phyloP scores from a whole-genome alignment of 1,284 basidiomycete species.

The Golubevia sp. region DNA sequence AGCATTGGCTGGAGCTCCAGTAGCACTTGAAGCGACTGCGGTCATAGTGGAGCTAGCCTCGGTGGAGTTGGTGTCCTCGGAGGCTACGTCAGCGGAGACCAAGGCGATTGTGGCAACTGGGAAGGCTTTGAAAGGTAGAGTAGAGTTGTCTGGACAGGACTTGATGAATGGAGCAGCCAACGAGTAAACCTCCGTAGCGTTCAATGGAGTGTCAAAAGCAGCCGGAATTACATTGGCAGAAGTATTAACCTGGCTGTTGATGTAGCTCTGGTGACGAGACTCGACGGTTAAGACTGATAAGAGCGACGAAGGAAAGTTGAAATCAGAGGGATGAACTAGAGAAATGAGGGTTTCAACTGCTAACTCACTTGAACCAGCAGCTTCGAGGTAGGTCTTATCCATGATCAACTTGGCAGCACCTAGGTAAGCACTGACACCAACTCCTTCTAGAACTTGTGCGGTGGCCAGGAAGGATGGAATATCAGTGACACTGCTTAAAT shows the following conservation, averaged over 20 bases:
- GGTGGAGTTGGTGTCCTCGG: not conserved
- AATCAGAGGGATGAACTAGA: too few species aligned
- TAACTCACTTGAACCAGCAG: conserved; percentile 31
- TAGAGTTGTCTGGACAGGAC: conserved; percentile 21
- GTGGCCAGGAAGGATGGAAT: conserved; percentile 31
- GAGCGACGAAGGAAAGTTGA: too few species aligned
- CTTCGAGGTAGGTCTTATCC: conserved; percentile 18
- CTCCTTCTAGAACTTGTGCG: conserved; percentile 32
- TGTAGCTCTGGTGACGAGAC: conserved; percentile 65
- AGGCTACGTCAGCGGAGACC: not conserved
- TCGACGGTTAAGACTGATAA: conserved; percentile 65
- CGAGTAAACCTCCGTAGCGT: conserved; percentile 47
- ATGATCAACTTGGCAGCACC: conserved; percentile 32
- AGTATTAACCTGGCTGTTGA: conserved; percentile 54
- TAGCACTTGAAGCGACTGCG: too few species aligned
- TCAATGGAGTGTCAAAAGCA: conserved; percentile 31
- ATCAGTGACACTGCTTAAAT: conserved; percentile 21
- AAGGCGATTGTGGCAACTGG: conserved; percentile 11
- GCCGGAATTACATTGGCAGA: conserved; percentile 20
- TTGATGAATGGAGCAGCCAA: conserved; percentile 43
- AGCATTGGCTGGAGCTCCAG: too few species aligned
- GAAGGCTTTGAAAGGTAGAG: conserved; percentile 23
- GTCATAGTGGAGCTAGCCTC: not conserved
- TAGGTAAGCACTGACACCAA: conserved; percentile 24
- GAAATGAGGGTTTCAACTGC: too few species aligned